Conservation (phyloP, 148 eudicot genomes). For the Arbutus unedo region DNA sequence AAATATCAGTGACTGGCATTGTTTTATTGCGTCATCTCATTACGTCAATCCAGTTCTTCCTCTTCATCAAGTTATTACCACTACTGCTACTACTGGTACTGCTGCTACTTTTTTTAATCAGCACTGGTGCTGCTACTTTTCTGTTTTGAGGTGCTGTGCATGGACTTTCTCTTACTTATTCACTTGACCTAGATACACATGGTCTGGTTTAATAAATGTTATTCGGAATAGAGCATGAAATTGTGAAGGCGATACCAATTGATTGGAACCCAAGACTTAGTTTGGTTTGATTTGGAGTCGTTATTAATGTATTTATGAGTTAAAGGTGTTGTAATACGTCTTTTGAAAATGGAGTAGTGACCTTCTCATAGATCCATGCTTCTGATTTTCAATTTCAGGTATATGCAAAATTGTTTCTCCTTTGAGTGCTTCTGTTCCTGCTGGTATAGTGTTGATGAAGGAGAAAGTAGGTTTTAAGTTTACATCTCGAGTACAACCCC, state of each 20-base stretch:
- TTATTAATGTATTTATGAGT: not conserved
- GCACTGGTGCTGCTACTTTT: not conserved
- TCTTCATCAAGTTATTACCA: not conserved
- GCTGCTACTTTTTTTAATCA: too few relatives aligned
- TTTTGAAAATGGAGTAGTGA: not conserved
- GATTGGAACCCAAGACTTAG: not conserved
- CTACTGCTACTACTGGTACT: not conserved
- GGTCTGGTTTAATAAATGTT: too few relatives aligned
- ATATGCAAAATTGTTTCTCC: conserved; percentile 97
- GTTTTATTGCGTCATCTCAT: not conserved
- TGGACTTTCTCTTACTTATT: not conserved
- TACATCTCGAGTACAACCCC: conserved; percentile 91
- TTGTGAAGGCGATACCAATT: not conserved
- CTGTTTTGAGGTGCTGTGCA: not conserved
- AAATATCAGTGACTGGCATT: not conserved
- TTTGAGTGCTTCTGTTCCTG: conserved; percentile 84
- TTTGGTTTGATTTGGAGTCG: not conserved
- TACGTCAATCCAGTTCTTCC: not conserved
- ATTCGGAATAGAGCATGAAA: not conserved
- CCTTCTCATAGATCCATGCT: not conserved
- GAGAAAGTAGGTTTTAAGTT: conserved; percentile 89
- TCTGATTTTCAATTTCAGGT: conserved; percentile 54
- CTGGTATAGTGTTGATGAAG: conserved; percentile 86
- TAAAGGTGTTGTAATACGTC: not conserved
- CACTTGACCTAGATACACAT: too few relatives aligned